Base-by-base conservation (phyloP, 768 basidiomycete species). In the Amanita rimosa region DNA sequence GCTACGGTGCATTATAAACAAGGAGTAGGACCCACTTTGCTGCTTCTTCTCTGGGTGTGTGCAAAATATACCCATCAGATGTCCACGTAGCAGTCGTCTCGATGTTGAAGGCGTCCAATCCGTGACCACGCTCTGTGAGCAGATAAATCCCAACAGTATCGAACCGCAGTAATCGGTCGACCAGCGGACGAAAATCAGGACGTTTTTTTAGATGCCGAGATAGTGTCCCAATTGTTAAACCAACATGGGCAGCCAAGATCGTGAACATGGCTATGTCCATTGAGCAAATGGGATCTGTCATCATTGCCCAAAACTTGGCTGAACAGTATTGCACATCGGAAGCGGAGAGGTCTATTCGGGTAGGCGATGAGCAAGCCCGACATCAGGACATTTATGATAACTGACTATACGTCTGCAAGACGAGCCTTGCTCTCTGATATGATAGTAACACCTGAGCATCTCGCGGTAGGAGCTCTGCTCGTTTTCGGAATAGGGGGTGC, bases 71-170 rank as follows among this genome's bases (percentile, higher is more conserved):
- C 2, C 78, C 78, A 50, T 71, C 62, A 2, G 62, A 44, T 1
- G 70, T 73, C 49, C 67, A 68, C 0, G 72, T 76, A 9, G 76
- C 79, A 11, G 77, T 81, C 6, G 79, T 81, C 58, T 81, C 78
- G 8, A 79, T 70, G 54, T 81, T 77, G 54, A 75, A 72, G 1
- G 76, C 72, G 40, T 79, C 78, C n/a, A 80, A 60, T 11, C 77
- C 79, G 50, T 81, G 79, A 1, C 75, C 78, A 7, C 74, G 69
- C 62, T 79, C 78, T 0, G 73, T 71, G 37, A 78, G 60, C 40
- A 77, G 68, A 53, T 72, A 78, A 35, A 76, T 64, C 1, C 77
- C 76, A 42, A 75, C 69, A 11, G 70, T 72, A 17, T 79, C 75
- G 36, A 78, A 74, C 17, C 69, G 66, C 35, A 79, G 59, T n/a